Conservation (phyloP, 2,329 filamentous ascomycete genomes). For the Thelonectria blattea region DNA sequence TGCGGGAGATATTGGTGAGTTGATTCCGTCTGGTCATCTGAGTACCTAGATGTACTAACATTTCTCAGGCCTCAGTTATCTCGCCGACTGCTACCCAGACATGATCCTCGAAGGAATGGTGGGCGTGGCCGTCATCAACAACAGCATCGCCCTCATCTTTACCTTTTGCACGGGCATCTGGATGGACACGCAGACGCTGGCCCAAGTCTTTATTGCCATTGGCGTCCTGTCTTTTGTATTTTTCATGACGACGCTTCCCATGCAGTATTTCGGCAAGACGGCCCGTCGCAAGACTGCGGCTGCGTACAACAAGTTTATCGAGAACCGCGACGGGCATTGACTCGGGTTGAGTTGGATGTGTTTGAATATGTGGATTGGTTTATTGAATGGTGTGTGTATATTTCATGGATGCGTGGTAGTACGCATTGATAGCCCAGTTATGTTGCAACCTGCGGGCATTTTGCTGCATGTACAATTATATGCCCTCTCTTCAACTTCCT, state of each 20-base stretch:
- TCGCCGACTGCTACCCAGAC: slow-evolving; percentile 19
- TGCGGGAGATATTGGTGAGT: slow-evolving; percentile 18
- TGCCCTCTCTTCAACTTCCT: no score
- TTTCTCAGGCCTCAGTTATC: slow-evolving; percentile 6
- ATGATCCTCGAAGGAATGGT: slow-evolving; percentile 21
- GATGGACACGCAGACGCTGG: slow-evolving; percentile 18
- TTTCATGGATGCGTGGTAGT: no score
- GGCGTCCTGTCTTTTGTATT: slow-evolving; percentile 15
- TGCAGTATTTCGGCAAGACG: slow-evolving; percentile 16
- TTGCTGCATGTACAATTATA: no score
- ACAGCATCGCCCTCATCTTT: slow-evolving; percentile 19
- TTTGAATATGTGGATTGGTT: neutral
- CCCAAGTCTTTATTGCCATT: slow-evolving; percentile 16
- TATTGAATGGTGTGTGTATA: no score
- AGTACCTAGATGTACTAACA: neutral
- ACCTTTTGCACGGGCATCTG: slow-evolving; percentile 19
- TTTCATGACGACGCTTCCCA: slow-evolving; percentile 15
- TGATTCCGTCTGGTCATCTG: neutral
- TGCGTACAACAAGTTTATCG: slow-evolving; percentile 11
- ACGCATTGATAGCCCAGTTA: no score
- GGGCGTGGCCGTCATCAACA: slow-evolving; percentile 19
- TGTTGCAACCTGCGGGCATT: no score
- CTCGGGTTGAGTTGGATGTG: neutral
- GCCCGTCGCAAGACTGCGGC: slow-evolving; percentile 12
- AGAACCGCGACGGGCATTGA: slow-evolving; percentile 12